phyloP scores from a whole-genome alignment of 2,329 filamentous ascomycete genomes.

The Aspergillus sp. region DNA sequence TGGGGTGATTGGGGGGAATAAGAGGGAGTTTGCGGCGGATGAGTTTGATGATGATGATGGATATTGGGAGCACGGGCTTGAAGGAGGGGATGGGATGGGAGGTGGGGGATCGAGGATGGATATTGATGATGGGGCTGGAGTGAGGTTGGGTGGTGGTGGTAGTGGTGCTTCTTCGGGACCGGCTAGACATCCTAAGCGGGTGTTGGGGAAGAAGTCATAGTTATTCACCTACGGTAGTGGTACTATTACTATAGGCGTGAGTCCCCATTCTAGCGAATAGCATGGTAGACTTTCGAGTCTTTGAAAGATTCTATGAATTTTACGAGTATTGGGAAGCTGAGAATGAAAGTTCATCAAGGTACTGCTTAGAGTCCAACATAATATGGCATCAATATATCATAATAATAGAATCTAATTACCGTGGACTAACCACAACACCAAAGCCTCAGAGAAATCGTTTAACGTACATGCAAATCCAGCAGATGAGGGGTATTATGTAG shows the following conservation, averaged over 20 bases:
- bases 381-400: constrained; percentile 5
- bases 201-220: constrained; percentile 39
- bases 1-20: constrained; percentile 34
- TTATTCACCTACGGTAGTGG: background rate
- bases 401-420: constrained; percentile 17
- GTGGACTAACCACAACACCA: constrained; percentile 21
- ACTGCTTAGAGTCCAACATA: background rate
- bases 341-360: no score
- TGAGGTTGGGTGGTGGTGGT: constrained; percentile 19
- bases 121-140: constrained; percentile 40
- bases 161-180: constrained; percentile 13
- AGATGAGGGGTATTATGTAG: constrained; percentile 39
- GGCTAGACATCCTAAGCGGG: constrained; percentile 38
- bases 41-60: constrained; percentile 44
- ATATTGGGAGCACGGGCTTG: constrained; percentile 35
- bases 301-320: background rate
- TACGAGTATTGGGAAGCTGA: background rate
- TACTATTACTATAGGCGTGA: background rate
- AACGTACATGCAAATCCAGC: constrained; percentile 34
- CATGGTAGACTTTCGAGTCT: background rate
- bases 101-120: constrained; percentile 39
- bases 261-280: background rate
- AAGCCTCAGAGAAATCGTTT: constrained; percentile 29
- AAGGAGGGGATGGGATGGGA: constrained; percentile 27
- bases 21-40: constrained; percentile 43